These are phyloP conservation scores for Cylindrotheca closterium DNA, from an alignment of 108 stramenopile species.

Conservation along the genomic window DNA sequence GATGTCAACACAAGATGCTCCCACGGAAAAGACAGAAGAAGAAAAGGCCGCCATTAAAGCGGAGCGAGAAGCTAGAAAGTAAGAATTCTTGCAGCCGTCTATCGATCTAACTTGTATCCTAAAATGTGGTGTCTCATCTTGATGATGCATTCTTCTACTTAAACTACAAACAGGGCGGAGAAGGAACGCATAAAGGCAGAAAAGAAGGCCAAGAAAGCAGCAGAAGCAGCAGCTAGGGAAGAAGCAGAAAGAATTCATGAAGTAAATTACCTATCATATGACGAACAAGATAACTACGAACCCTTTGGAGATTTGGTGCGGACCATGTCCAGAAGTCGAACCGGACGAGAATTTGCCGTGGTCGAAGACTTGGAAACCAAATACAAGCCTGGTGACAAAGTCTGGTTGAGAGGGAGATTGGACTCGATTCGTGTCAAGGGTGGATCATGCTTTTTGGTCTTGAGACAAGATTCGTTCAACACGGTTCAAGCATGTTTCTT, in stretches of 20 bases:
- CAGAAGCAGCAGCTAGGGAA: conserved; percentile 57
- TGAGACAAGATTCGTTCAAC: conserved; percentile 88
- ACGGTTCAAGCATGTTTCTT: conserved; percentile 94
- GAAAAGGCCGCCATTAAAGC: conserved; percentile 76
- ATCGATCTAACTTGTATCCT: too few species aligned
- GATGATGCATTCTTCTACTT: too few species aligned
- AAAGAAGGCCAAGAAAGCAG: conserved; percentile 82
- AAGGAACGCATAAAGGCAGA: conserved; percentile 83
- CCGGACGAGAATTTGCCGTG: conserved; percentile 61
- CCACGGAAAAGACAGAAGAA: conserved; percentile 72
- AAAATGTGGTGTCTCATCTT: too few species aligned
- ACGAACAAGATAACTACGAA: conserved; percentile 70
- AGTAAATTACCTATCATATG: conserved; percentile 64
- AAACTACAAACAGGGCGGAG: conserved; percentile 41
- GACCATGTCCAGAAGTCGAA: conserved; percentile 76
- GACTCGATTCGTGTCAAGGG: conserved; percentile 95
- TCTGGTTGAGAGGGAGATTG: conserved; percentile 92
- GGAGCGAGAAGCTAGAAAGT: conserved; percentile 62
- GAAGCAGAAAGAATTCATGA: conserved; percentile 63
- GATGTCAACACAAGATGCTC: conserved; percentile 11
- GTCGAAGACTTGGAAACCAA: conserved; percentile 56
- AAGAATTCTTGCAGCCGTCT: too few species aligned
- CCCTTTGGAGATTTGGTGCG: conserved; percentile 67
- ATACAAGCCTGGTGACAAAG: conserved; percentile 56
- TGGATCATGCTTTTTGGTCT: conserved; percentile 92